Base-by-base conservation (phyloP, 148 eudicot species). In the Camellia sinensis region DNA sequence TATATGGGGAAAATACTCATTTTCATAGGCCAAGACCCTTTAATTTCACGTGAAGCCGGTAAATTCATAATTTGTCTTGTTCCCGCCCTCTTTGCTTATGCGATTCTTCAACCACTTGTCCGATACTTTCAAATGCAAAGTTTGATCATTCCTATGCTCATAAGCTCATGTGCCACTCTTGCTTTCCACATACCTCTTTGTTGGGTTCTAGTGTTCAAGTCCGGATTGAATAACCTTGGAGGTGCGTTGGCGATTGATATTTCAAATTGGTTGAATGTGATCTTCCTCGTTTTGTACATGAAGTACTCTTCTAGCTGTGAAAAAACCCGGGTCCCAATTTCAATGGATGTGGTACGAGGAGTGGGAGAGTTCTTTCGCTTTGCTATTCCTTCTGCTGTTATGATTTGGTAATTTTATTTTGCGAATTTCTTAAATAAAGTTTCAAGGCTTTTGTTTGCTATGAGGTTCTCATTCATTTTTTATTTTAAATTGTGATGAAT, bases 371-470 rank as follows among this genome's bases (percentile, higher is more conserved):
- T 95, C 75, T 91, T 95, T 61, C 80, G 88, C 11, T 90, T 90
- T 66, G 98, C 98, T 40, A 71, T 95, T 71, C 98, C 97, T 80
- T 95, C 98, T 59, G 96, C 94, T 79, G 78, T 87, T 40, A 93
- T 95, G 98, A 53, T 90, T 53, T 95, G 98, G 97, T 92, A 90
- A 78, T 59, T 71, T 45, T 45, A 12, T 9, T 15, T 15, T 15
- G 3, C 21, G 1, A 9, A 15, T 61, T 61, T 17, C 10, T 5
- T 2, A 61, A 9, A 48, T 29, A 4, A 0, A n/a, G 3, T 14
- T 18, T 29, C 37, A 29, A 29, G 37, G 37, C 37, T 29, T 29
- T 29, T 29, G 37, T 29, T 29, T 29, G 37, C 37, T 29, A 29
- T 29, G 37, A 29, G 37, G 37, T 29, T 29, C 37, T 29, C 37